Percentiles rank a stretch among this genome's conserved stretches.
These are phyloP conservation scores for Orbilia javanica DNA, from an alignment of 2,329 filamentous ascomycete genomes.

Conservation along the genomic window DNA sequence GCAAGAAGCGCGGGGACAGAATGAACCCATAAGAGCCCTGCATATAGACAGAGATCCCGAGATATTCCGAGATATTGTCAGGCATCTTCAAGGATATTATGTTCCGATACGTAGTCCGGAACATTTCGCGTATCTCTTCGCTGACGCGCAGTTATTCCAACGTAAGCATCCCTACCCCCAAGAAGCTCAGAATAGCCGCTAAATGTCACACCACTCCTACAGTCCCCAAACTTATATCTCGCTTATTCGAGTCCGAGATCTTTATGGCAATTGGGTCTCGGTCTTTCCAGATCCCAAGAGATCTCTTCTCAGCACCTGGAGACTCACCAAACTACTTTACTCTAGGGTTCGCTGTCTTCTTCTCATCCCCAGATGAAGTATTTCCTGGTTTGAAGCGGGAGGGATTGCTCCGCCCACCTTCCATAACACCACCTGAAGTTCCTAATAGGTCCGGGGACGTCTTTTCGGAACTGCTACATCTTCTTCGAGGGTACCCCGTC, in stretches of 20 bases:
- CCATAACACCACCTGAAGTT: slow-evolving; percentile 84
- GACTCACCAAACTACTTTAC: slow-evolving; percentile 98
- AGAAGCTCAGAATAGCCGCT: slow-evolving; percentile 6
- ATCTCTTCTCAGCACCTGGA: slow-evolving; percentile 85
- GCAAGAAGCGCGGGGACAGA: slow-evolving; percentile 72
- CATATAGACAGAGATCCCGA: slow-evolving; percentile 94
- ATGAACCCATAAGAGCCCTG: slow-evolving; percentile 78
- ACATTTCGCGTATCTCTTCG: slow-evolving; percentile 92
- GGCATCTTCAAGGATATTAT: slow-evolving; percentile 92
- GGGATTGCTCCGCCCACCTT: slow-evolving; percentile 84
- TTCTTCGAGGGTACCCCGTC: slow-evolving; percentile 86
- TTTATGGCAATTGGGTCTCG: slow-evolving; percentile 89
- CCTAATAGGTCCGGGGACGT: slow-evolving; percentile 84
- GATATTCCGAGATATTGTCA: slow-evolving; percentile 88
- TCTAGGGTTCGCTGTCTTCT: slow-evolving; percentile 78
- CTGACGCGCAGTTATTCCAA: slow-evolving; percentile 94
- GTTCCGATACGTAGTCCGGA: slow-evolving; percentile 82
- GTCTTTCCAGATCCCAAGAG: slow-evolving; percentile 89
- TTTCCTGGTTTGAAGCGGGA: slow-evolving; percentile 87
- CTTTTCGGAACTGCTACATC: slow-evolving; percentile 83
- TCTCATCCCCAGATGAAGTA: slow-evolving; percentile 80
- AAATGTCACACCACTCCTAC: slow-evolving; percentile 53
- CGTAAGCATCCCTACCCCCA: slow-evolving; percentile 68
- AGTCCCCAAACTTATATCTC: slow-evolving; percentile 90
- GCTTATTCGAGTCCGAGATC: slow-evolving; percentile 90